phyloP scores from a whole-genome alignment of 345 rosid species.

The Pugionium cornutum region DNA sequence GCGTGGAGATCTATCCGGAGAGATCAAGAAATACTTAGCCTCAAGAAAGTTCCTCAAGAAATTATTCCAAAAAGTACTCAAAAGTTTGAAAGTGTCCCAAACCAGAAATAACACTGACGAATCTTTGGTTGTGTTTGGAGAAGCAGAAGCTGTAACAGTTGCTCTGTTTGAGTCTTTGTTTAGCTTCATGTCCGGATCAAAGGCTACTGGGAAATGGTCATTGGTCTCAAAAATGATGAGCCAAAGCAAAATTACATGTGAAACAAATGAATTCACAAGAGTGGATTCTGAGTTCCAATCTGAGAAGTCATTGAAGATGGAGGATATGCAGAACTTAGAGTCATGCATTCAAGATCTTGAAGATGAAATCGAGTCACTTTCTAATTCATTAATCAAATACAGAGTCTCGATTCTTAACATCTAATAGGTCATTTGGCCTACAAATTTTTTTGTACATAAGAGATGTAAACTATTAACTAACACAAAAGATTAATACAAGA shows the following conservation, averaged over 20 bases:
- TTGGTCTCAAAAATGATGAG: constrained; percentile 44
- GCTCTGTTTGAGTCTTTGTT: constrained; percentile 43
- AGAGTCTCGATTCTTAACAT: constrained; percentile 49
- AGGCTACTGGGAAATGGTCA: constrained; percentile 37
- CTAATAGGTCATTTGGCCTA: constrained; percentile 22
- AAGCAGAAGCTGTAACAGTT: constrained; percentile 40
- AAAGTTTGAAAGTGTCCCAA: constrained; percentile 33
- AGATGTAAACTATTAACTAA: neutral
- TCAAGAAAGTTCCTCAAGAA: constrained; percentile 48
- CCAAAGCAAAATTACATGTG: constrained; percentile 30
- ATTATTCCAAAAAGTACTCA: constrained; percentile 45
- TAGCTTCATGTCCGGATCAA: constrained; percentile 43
- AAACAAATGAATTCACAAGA: constrained; percentile 38
- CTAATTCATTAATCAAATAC: constrained; percentile 44
- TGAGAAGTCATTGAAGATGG: constrained; percentile 22
- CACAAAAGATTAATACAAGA: neutral
- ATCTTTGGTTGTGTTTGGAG: constrained; percentile 34
- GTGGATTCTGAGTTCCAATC: constrained; percentile 40
- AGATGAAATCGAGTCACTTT: constrained; percentile 45
- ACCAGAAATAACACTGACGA: constrained; percentile 27
- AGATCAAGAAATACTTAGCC: constrained; percentile 46
- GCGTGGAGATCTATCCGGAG: constrained; percentile 26
- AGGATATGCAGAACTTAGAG: constrained; percentile 35
- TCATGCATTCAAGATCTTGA: constrained; percentile 48
- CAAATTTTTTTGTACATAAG: neutral